These are phyloP conservation scores for Kwoniella sp. DNA, from an alignment of 768 basidiomycete genomes.

Conservation along the genomic window DNA sequence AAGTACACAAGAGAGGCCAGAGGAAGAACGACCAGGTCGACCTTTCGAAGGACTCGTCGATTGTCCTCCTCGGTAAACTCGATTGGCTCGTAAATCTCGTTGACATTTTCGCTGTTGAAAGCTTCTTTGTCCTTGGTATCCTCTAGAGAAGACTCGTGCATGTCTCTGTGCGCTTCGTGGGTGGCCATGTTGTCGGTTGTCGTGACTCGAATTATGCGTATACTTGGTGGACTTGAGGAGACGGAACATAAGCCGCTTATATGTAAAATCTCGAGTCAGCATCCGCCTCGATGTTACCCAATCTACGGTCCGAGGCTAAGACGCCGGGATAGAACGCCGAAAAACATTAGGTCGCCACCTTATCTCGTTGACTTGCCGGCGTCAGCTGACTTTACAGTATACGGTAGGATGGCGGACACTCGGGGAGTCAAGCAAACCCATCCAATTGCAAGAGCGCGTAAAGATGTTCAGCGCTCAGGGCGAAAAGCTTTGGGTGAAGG, in stretches of 20 bases:
- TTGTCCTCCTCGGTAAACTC: conserved; percentile 3
- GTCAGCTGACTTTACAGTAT: no score
- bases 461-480: no score
- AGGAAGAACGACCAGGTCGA: conserved; percentile 17
- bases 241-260: background rate
- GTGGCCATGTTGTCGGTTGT: background rate
- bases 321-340: conserved; percentile 8
- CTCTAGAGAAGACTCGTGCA: background rate
- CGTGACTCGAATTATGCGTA: background rate
- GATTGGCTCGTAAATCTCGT: background rate
- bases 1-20: conserved; percentile 17
- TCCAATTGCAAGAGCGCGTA: no score
- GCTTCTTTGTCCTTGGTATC: conserved; percentile 5
- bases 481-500: no score
- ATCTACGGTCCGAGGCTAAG: background rate
- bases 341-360: background rate
- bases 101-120: conserved; percentile 2
- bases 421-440: no score
- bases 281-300: background rate
- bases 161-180: background rate
- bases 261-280: background rate
- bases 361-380: no score
- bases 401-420: no score
- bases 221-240: background rate
- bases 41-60: conserved; percentile 11